A percentile compares a stretch with the other conserved stretches of the same genome.
Conservation (phyloP, 139 green algal genomes). For the Chlamydomonas sp. region DNA sequence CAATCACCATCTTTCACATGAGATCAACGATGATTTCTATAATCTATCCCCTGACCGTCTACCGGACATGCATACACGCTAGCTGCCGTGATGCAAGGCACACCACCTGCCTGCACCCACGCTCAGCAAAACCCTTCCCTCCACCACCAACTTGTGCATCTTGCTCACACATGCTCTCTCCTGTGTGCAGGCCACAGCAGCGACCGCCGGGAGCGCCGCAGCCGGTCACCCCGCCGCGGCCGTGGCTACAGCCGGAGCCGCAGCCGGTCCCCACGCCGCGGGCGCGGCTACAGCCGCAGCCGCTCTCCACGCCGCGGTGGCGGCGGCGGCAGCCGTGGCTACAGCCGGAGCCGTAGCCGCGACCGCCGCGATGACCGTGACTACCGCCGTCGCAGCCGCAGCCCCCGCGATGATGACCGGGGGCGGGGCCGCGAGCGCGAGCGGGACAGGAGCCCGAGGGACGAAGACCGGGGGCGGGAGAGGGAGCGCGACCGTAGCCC, state of each 20-base stretch:
- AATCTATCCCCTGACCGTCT: too few relatives aligned
- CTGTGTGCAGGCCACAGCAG: neutral
- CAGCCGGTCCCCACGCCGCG: neutral
- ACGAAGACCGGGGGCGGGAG: neutral
- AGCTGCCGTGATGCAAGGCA: too few relatives aligned
- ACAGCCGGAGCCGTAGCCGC: neutral
- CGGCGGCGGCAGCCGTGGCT: neutral
- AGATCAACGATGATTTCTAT: too few relatives aligned
- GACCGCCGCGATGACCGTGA: neutral
- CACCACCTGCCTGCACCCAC: too few relatives aligned
- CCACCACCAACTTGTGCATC: too few relatives aligned
- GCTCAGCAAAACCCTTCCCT: too few relatives aligned
- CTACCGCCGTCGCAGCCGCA: neutral
- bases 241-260: neutral
- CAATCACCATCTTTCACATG: too few relatives aligned
- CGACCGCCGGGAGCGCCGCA: constrained; percentile 7
- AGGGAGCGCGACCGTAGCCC: neutral
- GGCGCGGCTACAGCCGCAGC: too few relatives aligned
- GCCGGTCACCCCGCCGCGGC: neutral
- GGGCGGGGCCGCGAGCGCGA: neutral
- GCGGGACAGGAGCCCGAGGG: neutral
- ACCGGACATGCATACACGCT: too few relatives aligned
- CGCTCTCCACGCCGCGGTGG: neutral
- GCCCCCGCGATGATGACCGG: neutral
- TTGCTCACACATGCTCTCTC: neutral